These are phyloP conservation scores for Papiliotrema fonsecae DNA, from an alignment of 1,284 basidiomycete genomes.

Conservation along the genomic window DNA sequence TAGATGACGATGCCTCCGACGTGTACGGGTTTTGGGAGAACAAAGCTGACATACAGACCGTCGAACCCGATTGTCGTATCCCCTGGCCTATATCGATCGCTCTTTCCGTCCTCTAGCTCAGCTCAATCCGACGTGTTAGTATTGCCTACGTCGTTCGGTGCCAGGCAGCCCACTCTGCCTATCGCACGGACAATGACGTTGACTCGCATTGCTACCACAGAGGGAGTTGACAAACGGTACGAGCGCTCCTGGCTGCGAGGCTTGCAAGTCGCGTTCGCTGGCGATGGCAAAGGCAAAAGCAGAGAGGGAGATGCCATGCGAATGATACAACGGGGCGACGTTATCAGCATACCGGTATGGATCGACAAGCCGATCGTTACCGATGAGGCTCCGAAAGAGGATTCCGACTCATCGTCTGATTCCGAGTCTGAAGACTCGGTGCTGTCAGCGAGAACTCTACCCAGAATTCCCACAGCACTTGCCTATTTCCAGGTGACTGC, in stretches of 20 bases:
- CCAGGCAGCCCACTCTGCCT: conserved; percentile 59
- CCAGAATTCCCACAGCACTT: conserved; percentile 43
- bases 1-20: conserved; percentile 31
- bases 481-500: conserved; percentile 77
- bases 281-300: conserved; percentile 4
- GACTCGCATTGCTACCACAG: conserved; percentile 75
- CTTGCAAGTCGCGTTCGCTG: conserved; percentile 53
- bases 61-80: conserved; percentile 59
- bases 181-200: conserved; percentile 69
- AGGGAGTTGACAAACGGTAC: conserved; percentile 67
- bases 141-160: conserved; percentile 45
- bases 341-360: conserved; percentile 69
- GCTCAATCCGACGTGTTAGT: conserved; percentile 25
- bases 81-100: conserved; percentile 28
- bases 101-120: conserved; percentile 15
- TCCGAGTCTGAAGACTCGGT: conserved; percentile 1
- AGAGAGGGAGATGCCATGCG: conserved; percentile 38
- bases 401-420: conserved; percentile 23
- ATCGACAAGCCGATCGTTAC: conserved; percentile 51
- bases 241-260: conserved; percentile 66
- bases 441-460: not conserved
- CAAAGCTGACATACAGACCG: conserved; percentile 17
- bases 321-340: conserved; percentile 72
- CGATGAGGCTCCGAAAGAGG: conserved; percentile 39
- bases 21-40: conserved; percentile 25